These are phyloP conservation scores for Exophiala dermatitidis DNA, from an alignment of 2,329 filamentous ascomycete species.

Conservation along the genomic window DNA sequence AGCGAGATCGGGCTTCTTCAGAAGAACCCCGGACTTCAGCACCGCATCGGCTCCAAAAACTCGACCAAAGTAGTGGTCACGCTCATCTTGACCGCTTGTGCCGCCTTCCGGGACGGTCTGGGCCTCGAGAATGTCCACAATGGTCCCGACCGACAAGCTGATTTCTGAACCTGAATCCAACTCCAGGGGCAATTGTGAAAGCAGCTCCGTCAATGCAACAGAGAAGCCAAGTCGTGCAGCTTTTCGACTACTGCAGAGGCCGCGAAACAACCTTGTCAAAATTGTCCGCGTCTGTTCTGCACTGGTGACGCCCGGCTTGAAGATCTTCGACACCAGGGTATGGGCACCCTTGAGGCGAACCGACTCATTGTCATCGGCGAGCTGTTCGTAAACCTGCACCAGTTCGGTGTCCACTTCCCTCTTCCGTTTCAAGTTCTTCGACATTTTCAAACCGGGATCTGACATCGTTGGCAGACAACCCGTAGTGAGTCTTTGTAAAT, in stretches of 20 bases:
- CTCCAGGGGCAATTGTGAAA: conserved; percentile 59
- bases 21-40: conserved; percentile 68
- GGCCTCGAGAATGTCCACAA: conserved; percentile 47
- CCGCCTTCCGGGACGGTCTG: conserved; percentile 48
- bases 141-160: conserved; percentile 32
- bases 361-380: conserved; percentile 42
- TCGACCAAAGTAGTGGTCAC: conserved; percentile 76
- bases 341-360: conserved; percentile 42
- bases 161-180: conserved; percentile 31
- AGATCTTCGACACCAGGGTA: conserved; percentile 39
- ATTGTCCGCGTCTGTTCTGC: conserved; percentile 38
- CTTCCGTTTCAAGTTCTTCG: conserved; percentile 21
- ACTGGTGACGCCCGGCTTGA: conserved; percentile 34
- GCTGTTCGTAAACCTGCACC: conserved; percentile 44
- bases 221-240: conserved; percentile 84
- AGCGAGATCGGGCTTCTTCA: conserved; percentile 48
- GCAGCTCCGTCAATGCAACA: conserved; percentile 73
- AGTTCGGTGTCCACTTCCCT: conserved; percentile 37
- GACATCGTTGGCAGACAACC: too few species aligned
- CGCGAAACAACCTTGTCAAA: conserved; percentile 65
- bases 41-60: conserved; percentile 84
- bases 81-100: conserved; percentile 63
- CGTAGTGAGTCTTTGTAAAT: too few species aligned
- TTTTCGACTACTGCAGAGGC: conserved; percentile 83
- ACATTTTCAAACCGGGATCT: conserved; percentile 5